These are phyloP conservation scores for Myxozyma kluyveri DNA, from an alignment of 805 yeast genomes.

Conservation along the genomic window DNA sequence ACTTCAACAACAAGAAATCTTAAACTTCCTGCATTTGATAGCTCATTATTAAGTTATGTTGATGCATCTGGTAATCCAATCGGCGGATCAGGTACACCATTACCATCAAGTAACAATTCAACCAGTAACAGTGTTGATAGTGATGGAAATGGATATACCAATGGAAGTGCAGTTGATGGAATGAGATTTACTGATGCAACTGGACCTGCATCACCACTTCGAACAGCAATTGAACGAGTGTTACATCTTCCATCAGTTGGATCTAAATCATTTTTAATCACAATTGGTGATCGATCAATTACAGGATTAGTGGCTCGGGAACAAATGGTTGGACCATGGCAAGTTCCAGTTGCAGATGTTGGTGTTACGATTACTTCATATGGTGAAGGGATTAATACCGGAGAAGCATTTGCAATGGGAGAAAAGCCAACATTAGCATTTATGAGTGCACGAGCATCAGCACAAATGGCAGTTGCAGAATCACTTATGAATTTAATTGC, in stretches of 20 bases:
- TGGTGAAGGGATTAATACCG: constrained; percentile 75
- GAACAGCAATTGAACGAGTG: constrained; percentile 72
- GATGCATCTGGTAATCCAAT: constrained; percentile 15
- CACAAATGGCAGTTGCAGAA: constrained; percentile 94
- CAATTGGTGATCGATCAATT: constrained; percentile 98
- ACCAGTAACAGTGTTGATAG: not conserved
- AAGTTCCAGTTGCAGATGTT: constrained; percentile 96
- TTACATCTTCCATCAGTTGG: constrained; percentile 91
- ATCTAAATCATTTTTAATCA: constrained; percentile 87
- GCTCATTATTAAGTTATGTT: constrained; percentile 36
- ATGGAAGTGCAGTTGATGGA: constrained; percentile 8
- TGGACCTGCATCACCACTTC: constrained; percentile 21
- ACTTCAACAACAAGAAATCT: constrained; percentile 62
- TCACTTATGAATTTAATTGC: constrained; percentile 83
- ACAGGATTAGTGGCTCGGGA: constrained; percentile 96
- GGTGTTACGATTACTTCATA: constrained; percentile 92
- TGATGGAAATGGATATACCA: constrained; percentile 4
- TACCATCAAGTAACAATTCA: not conserved
- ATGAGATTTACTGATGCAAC: constrained; percentile 6
- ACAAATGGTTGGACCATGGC: constrained; percentile 99
- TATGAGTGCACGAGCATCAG: constrained; percentile 84
- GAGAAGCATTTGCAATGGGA: constrained; percentile 98
- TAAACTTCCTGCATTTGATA: constrained; percentile 39
- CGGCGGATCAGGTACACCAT: not conserved
- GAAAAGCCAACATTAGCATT: constrained; percentile 91